A percentile compares a stretch with the other conserved stretches of the same genome.
Conservation (phyloP, 805 yeast species). For the Candida ponderosae region DNA sequence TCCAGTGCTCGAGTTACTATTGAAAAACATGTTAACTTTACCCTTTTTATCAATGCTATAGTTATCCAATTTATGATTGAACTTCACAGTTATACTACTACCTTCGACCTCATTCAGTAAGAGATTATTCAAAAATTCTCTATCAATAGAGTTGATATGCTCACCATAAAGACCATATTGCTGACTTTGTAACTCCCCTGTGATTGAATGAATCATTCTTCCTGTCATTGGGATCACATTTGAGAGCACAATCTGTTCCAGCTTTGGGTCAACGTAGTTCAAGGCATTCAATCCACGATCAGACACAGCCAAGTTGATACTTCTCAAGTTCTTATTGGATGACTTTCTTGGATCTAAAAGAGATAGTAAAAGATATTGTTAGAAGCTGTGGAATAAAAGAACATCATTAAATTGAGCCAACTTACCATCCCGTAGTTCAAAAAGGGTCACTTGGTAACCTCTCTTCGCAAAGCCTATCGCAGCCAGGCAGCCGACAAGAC, state of each 20-base stretch:
- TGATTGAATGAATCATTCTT: slow-evolving; percentile 73
- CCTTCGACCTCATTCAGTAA: slow-evolving; percentile 57
- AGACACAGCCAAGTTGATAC: slow-evolving; percentile 86
- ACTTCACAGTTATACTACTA: slow-evolving; percentile 38
- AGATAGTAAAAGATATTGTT: no score
- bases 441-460: slow-evolving; percentile 67
- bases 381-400: no score
- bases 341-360: slow-evolving; percentile 46
- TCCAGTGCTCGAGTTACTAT: slow-evolving; percentile 12
- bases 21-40: slow-evolving; percentile 15
- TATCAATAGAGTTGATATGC: slow-evolving; percentile 76
- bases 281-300: slow-evolving; percentile 74
- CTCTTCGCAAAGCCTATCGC: slow-evolving; percentile 71
- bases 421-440: slow-evolving; percentile 47
- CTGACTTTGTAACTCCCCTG: slow-evolving; percentile 62
- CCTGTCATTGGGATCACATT: slow-evolving; percentile 82
- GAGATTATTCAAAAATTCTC: slow-evolving; percentile 58
- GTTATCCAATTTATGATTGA: slow-evolving; percentile 44
- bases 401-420: neutral
- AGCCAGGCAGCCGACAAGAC: slow-evolving; percentile 79
- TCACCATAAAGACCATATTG: slow-evolving; percentile 77
- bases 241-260: slow-evolving; percentile 48
- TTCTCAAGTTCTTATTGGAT: slow-evolving; percentile 38
- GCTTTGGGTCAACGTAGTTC: slow-evolving; percentile 46
- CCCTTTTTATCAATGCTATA: slow-evolving; percentile 15